Evolutionary conservation across 805 yeast genomes (phyloP).

Genomic region (Grigorovia humatica): DNA sequence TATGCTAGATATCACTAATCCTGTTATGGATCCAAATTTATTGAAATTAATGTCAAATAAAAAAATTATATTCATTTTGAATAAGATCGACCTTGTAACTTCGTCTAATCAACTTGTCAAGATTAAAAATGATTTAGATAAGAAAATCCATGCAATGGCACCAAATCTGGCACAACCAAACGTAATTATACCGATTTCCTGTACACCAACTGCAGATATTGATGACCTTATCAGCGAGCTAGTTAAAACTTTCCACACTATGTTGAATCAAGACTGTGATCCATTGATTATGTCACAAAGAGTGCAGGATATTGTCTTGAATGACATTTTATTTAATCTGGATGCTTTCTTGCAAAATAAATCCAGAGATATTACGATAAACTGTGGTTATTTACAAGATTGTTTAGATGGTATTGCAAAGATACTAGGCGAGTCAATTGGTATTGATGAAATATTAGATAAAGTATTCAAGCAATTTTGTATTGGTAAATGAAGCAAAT

Average conservation of each 20-base stretch:
- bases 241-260: conserved; percentile 34
- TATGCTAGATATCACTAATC: conserved; percentile 33
- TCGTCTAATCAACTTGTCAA: conserved; percentile 10
- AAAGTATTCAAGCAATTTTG: conserved; percentile 89
- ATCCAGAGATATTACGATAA: conserved; percentile 59
- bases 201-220: conserved; percentile 49
- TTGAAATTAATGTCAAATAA: conserved; percentile 16
- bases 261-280: conserved; percentile 42
- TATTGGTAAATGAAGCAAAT: conserved; percentile 60
- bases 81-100: conserved; percentile 46
- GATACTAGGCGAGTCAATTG: conserved; percentile 82
- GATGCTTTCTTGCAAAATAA: conserved; percentile 46
- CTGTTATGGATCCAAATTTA: conserved; percentile 30
- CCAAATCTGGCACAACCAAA: background rate
- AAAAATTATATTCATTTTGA: conserved; percentile 36
- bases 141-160: conserved; percentile 15
- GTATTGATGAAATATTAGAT: conserved; percentile 82
- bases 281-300: conserved; percentile 69
- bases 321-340: conserved; percentile 70
- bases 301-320: conserved; percentile 58
- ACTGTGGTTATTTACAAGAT: conserved; percentile 61
- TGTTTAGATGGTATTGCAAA: conserved; percentile 84
- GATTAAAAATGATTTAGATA: conserved; percentile 8
- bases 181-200: conserved; percentile 42
- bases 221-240: conserved; percentile 34